Evolutionary conservation across 1,284 basidiomycete genomes (phyloP), one percentile per base, ranked within the genome.

Genomic region (Agaricales sp.): DNA sequence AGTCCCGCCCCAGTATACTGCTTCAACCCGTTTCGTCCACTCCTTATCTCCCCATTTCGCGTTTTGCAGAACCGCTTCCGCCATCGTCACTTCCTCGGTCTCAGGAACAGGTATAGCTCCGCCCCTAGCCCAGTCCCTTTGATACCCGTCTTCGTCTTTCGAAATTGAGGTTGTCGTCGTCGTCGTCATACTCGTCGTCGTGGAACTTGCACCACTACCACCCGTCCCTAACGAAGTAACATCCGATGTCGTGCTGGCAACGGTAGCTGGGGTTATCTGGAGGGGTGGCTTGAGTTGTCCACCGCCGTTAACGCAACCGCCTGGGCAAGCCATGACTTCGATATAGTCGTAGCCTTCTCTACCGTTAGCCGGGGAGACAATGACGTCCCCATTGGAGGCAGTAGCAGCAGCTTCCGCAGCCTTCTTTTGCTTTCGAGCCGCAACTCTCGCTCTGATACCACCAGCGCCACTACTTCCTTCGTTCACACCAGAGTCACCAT

Each of bases 251-350:
- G 8, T n/a, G n/a, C 11, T 11, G n/a, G 30, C 11, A 8, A n/a
- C 11, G 8, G 41, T 19, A 24, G 58, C 57, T 56, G n/a, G 58
- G 56, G 25, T 57, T 55, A 51, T 62, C 26, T 52, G 55, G 26
- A 51, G 59, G 50, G 67, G 66, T 24, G 79, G 81, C 55, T 85
- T 83, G 58, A 94, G 73, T 68, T 99, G 96, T 1, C 96, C 96
- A 21, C 96, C 95, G 2, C 96, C 95, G 61, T 98, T 98, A 45
- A 97, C 91, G 62, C 96, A 99, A 3, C 96, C 96, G 0, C 88
- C 82, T 0, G 96, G 96, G 68, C 96, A 99, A 19, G 96, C 96
- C 96, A 99, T 99, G 53, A 99, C 93, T 61, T 99, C 96, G 45
- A 99, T 87, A 64, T 95, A 99, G 67, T 99, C 95, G 63, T 95